A percentile compares a stretch with the other conserved stretches of the same genome.
phyloP scores from a whole-genome alignment of 176 grass and related monocot species.

The Saccharum officinarum region DNA sequence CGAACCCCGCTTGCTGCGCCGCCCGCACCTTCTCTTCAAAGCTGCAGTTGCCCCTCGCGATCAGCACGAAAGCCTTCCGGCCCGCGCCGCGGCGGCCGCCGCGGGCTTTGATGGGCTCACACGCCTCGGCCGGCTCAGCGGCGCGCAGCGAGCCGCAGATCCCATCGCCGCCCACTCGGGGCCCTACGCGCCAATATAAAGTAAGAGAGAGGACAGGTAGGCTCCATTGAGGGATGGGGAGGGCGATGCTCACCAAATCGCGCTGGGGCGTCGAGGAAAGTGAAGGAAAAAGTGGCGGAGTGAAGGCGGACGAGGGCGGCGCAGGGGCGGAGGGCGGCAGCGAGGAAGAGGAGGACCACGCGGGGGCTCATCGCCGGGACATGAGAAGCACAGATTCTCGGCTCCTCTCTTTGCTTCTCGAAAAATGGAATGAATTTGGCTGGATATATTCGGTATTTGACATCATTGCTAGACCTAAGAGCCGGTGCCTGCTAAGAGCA shows the following conservation, averaged over 20 bases:
- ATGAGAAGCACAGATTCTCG: not conserved
- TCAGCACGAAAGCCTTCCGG: constrained; percentile 55
- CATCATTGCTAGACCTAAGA: too few relatives aligned
- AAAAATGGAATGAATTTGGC: not conserved
- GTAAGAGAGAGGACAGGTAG: not conserved
- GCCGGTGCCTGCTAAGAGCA: too few relatives aligned
- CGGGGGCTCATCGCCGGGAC: constrained; percentile 33
- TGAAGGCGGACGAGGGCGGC: constrained; percentile 59
- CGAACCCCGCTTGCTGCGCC: constrained; percentile 69
- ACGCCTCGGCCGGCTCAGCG: constrained; percentile 66
- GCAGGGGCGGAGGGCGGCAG: constrained; percentile 44
- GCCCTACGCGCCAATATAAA: constrained; percentile 39
- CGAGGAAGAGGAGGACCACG: constrained; percentile 15
- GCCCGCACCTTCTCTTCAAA: constrained; percentile 72
- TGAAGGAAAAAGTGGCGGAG: constrained; percentile 61
- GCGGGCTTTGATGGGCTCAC: constrained; percentile 40
- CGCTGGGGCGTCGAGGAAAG: constrained; percentile 77
- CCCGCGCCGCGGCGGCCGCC: not conserved
- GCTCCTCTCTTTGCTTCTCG: not conserved
- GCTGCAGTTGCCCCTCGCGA: constrained; percentile 71
- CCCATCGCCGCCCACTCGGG: constrained; percentile 51
- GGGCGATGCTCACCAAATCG: constrained; percentile 54
- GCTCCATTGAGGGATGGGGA: not conserved
- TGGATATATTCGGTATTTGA: too few relatives aligned
- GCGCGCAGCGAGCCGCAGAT: constrained; percentile 69